These are phyloP conservation scores for Suillus brevipes DNA, from an alignment of 768 basidiomycete species.

Conservation along the genomic window DNA sequence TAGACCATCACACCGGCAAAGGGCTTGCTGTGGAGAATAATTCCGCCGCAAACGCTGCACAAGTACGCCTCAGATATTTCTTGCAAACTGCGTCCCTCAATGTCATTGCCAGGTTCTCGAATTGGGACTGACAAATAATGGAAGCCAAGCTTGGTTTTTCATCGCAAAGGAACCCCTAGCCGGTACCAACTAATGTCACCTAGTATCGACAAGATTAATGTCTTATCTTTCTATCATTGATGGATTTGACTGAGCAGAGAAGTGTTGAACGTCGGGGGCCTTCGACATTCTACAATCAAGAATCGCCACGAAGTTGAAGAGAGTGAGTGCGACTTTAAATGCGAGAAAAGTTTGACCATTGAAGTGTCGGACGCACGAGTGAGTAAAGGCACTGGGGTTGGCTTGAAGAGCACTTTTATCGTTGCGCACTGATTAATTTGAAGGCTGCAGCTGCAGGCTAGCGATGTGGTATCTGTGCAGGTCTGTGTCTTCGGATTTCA, in stretches of 20 bases:
- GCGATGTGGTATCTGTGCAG: no score
- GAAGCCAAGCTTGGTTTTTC: conserved; percentile 13
- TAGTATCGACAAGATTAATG: not conserved
- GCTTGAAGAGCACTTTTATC: no score
- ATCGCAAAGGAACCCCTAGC: conserved; percentile 9
- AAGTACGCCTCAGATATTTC: not conserved
- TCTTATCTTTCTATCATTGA: not conserved
- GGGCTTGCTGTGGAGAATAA: conserved; percentile 1
- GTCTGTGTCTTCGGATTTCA: no score
- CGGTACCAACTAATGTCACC: not conserved
- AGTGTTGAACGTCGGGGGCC: not conserved
- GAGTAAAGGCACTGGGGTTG: not conserved
- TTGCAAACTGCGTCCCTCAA: not conserved
- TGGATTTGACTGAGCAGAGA: not conserved
- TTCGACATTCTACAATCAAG: not conserved
- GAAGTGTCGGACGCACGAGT: no score
- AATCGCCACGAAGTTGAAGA: not conserved
- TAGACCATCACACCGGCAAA: conserved; percentile 6
- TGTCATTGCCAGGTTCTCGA: not conserved
- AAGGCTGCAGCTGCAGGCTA: not conserved
- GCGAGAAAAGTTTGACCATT: not conserved
- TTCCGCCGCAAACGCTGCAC: conserved; percentile 4
- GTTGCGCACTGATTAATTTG: not conserved
- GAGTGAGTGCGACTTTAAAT: not conserved
- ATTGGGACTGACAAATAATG: not conserved